Evolutionary conservation across 768 basidiomycete genomes (phyloP).

Genomic region (Psilocybe cubensis): DNA sequence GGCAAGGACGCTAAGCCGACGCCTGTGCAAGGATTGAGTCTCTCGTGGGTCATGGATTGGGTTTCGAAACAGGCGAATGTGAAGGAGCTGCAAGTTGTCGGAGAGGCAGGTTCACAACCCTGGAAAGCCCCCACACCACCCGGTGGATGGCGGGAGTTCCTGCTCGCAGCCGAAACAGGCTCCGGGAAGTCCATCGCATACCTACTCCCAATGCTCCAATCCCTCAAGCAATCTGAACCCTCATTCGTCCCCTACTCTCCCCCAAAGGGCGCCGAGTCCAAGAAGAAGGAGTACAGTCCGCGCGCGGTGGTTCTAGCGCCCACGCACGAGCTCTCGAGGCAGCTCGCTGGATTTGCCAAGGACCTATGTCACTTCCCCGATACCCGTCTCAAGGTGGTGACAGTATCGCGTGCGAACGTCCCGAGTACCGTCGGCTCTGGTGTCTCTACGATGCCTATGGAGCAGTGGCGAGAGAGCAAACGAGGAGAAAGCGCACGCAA

Average conservation of each 20-base stretch:
- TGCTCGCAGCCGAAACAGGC: constrained; percentile 89
- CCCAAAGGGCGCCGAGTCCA: background rate
- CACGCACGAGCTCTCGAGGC: constrained; percentile 87
- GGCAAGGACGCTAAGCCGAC: constrained; percentile 65
- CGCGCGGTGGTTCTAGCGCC: constrained; percentile 84
- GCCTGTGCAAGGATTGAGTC: constrained; percentile 75
- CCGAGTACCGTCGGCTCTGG: background rate
- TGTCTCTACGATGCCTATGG: constrained; percentile 39
- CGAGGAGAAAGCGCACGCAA: constrained; percentile 12
- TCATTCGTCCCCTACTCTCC: constrained; percentile 3
- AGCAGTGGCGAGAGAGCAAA: constrained; percentile 42
- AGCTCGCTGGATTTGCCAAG: constrained; percentile 78
- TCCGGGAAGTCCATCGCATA: constrained; percentile 94
- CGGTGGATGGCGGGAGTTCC: constrained; percentile 47
- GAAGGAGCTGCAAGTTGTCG: background rate
- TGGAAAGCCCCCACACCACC: constrained; percentile 8
- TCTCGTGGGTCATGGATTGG: constrained; percentile 61
- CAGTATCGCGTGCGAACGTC: constrained; percentile 8
- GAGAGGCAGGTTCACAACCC: constrained; percentile 5
- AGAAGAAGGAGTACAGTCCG: constrained; percentile 49
- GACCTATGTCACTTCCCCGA: constrained; percentile 56
- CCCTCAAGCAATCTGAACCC: constrained; percentile 68
- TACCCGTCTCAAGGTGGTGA: constrained; percentile 10
- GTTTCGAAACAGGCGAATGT: background rate
- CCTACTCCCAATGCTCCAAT: constrained; percentile 80